Percentiles rank a stretch among this genome's conserved stretches.
These are phyloP conservation scores for Cruciata laevipes DNA, from an alignment of 257 asterid species.

Conservation along the genomic window DNA sequence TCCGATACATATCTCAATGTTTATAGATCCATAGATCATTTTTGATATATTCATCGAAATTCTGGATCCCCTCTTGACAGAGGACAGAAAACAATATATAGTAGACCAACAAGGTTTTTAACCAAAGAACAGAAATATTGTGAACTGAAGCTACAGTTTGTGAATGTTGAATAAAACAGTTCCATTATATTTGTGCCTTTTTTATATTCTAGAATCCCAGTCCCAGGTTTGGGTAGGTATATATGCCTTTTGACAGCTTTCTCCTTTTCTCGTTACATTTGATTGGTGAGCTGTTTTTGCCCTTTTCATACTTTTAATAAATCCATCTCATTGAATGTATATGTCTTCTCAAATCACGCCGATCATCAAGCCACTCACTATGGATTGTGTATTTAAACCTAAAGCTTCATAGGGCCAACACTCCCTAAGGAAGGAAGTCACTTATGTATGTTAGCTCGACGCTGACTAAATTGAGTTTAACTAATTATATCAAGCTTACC, in stretches of 20 bases:
- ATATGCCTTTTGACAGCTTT: not conserved
- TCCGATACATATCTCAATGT: slow-evolving; percentile 9
- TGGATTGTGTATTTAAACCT: too few species aligned
- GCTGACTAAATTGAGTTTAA: too few species aligned
- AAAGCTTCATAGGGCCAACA: too few species aligned
- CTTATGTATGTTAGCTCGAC: too few species aligned
- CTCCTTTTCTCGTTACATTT: not conserved
- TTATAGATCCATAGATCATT: slow-evolving; percentile 20
- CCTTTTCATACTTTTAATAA: not conserved
- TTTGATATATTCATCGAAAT: slow-evolving; percentile 21
- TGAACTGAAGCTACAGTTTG: slow-evolving; percentile 10
- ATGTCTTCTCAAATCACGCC: not conserved
- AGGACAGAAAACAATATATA: not conserved
- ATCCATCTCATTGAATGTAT: not conserved
- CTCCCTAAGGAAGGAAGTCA: too few species aligned
- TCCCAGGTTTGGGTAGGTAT: not conserved
- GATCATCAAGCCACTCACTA: not conserved
- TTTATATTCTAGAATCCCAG: slow-evolving; percentile 1
- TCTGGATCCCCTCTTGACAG: slow-evolving; percentile 15
- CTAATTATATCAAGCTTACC: too few species aligned
- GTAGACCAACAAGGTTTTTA: slow-evolving; percentile 15
- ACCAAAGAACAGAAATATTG: not conserved
- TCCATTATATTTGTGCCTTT: not conserved
- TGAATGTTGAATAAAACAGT: not conserved
- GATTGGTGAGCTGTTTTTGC: not conserved